Percentiles rank a stretch among this genome's conserved stretches.
Conservation (phyloP, 148 eudicot species). For the Spergularia bocconei region DNA sequence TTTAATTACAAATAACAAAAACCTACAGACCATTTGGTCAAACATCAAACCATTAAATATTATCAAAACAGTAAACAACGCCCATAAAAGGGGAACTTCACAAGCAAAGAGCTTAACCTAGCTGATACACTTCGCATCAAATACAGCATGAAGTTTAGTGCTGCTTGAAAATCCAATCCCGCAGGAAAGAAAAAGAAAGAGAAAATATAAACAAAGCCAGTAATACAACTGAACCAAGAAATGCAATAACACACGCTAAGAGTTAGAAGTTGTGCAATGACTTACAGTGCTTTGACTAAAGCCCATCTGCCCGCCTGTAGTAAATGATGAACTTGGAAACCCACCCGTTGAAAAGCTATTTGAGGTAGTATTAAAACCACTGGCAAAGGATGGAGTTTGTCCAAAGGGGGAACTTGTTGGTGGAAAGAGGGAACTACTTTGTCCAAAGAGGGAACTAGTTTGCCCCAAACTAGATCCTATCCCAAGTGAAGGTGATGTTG, state of each 20-base stretch:
- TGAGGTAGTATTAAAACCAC: slow-evolving; percentile 46
- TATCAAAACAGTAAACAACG: background rate
- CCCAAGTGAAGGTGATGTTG: slow-evolving; percentile 68
- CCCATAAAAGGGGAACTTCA: background rate
- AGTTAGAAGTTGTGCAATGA: slow-evolving; percentile 1
- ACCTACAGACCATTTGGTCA: background rate
- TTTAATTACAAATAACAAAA: slow-evolving; percentile 1
- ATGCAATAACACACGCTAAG: slow-evolving; percentile 1
- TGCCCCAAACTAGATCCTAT: slow-evolving; percentile 65
- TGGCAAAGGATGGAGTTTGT: slow-evolving; percentile 49
- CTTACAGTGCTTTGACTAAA: slow-evolving; percentile 77
- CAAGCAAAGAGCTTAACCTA: background rate
- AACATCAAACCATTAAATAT: background rate
- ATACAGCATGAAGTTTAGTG: background rate
- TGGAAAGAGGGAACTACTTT: slow-evolving; percentile 54
- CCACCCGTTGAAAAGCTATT: slow-evolving; percentile 57
- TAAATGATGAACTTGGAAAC: slow-evolving; percentile 52
- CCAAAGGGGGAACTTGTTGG: slow-evolving; percentile 63
- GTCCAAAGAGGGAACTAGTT: slow-evolving; percentile 59
- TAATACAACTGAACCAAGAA: background rate
- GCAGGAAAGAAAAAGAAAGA: background rate
- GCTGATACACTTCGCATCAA: background rate
- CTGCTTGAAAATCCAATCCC: background rate
- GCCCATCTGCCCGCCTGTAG: slow-evolving; percentile 44
- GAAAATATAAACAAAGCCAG: background rate